Base-by-base conservation (phyloP, 1,139 yeast species). In the Taphrina wiesneri region DNA sequence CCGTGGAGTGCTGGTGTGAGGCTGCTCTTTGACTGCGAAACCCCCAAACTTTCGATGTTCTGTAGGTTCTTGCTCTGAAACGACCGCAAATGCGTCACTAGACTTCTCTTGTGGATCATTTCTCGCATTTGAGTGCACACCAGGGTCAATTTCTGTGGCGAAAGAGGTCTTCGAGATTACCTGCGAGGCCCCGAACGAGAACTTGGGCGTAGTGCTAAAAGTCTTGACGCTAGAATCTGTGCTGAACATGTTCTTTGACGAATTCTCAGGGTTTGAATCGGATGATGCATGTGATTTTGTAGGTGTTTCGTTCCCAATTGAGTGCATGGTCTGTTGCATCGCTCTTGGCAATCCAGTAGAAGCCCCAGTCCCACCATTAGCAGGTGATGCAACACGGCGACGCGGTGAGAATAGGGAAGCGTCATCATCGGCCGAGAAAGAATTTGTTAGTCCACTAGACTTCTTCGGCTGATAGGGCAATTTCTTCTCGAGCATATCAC, bases 371-470 rank as follows among this genome's bases (percentile, higher is more conserved):
- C n/a, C 21, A n/a, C 49, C 49, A 21, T 1, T 45, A 9, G 54
- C 54, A 11, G 49, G 59, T 3, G 59, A 54, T 23, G 36, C 47
- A 11, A 54, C 13, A n/a, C 49, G 36, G 3, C 59, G 46, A 11
- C 47, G 36, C 19, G 59, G 59, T 23, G 59, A 54, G 34, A 54
- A 54, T 2, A 54, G 41, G 2, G 59, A 54, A 5, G 47, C 17
- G 26, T 54, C 59, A 25, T 54, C 59, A 23, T 49, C 54, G 7
- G 59, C 59, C 13, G 59, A 54, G 34, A 54, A 54, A 5, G 59
- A 54, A 25, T 54, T 54, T 2, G 59, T 23, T 2, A 54, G 49
- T 23, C 59, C 59, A 17, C 59, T 54, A 17, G 59, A 36, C 49
- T 54, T 54, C 25, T 54, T 54, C 9, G 59, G 59, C 23, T 54